phyloP scores from a whole-genome alignment of 352 stramenopile genomes.

The Phytopythium litorale region DNA sequence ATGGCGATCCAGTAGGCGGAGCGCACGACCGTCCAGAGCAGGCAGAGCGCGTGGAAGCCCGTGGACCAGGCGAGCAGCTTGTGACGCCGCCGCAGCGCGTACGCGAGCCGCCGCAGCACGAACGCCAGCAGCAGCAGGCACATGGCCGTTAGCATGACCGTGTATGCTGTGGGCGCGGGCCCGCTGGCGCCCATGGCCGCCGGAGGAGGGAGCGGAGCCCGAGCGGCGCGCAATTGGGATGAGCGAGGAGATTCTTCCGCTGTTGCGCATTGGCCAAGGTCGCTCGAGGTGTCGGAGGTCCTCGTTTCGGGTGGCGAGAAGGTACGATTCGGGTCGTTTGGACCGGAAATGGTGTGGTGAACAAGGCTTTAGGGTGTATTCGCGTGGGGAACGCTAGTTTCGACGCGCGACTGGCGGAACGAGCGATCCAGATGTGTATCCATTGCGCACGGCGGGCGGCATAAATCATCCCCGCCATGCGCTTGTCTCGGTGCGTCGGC shows the following conservation, averaged over 20 bases:
- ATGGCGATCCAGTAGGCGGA: conserved; percentile 84
- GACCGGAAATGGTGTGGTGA: not conserved
- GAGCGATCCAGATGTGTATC: not conserved
- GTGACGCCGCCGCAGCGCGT: conserved; percentile 74
- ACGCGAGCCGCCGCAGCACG: conserved; percentile 58
- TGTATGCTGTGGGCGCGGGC: conserved; percentile 67
- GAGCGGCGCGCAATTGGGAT: not conserved
- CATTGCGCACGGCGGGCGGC: not conserved
- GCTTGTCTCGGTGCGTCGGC: too few relatives aligned
- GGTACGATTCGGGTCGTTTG: not conserved
- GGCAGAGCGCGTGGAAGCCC: conserved; percentile 74
- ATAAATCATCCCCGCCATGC: not conserved
- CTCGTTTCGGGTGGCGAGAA: not conserved
- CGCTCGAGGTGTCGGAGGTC: not conserved
- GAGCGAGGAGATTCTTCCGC: not conserved
- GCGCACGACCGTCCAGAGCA: conserved; percentile 80
- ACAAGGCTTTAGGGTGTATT: not conserved
- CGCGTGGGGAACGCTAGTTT: not conserved
- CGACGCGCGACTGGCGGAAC: not conserved
- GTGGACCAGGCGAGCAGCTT: conserved; percentile 83
- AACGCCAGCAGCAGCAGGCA: conserved; percentile 73
- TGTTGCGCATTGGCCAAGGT: too few relatives aligned
- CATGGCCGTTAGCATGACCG: conserved; percentile 73
- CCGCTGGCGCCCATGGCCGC: conserved; percentile 26
- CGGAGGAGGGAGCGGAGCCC: not conserved